These are phyloP conservation scores for Plenodomus lindquistii DNA, from an alignment of 2,329 filamentous ascomycete species.

Conservation along the genomic window DNA sequence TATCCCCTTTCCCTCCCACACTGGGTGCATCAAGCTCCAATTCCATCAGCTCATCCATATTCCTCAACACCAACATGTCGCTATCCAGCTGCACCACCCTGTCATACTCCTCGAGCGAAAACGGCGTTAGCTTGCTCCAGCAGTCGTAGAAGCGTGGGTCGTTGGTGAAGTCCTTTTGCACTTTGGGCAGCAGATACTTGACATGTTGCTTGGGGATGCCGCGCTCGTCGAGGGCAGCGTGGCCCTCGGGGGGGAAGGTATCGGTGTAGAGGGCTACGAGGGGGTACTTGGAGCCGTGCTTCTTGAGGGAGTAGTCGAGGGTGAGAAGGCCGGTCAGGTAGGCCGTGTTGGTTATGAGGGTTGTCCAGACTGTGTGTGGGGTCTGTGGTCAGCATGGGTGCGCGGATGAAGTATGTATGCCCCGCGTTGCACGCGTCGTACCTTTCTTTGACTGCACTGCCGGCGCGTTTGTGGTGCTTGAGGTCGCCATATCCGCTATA, in stretches of 20 bases:
- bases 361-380: constrained; percentile 73
- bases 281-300: constrained; percentile 69
- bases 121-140: constrained; percentile 85
- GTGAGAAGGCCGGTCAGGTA: constrained; percentile 84
- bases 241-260: constrained; percentile 69
- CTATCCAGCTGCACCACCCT: constrained; percentile 83
- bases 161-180: constrained; percentile 68
- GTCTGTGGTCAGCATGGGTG: neutral
- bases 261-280: constrained; percentile 84
- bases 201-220: constrained; percentile 72
- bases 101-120: constrained; percentile 74
- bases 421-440: constrained; percentile 3
- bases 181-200: constrained; percentile 70
- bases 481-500: constrained; percentile 4
- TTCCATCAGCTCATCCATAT: constrained; percentile 95
- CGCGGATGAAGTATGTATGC: constrained; percentile 10
- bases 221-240: constrained; percentile 69
- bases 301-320: constrained; percentile 75
- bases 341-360: constrained; percentile 79
- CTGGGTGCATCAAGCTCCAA: constrained; percentile 67
- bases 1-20: constrained; percentile 57
- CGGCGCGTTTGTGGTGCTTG: constrained; percentile 11
- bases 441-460: constrained; percentile 46
- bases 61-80: constrained; percentile 80
- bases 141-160: constrained; percentile 88